Base-by-base conservation (phyloP, 2,329 filamentous ascomycete genomes). In the Aspergillus thermomutatus region DNA sequence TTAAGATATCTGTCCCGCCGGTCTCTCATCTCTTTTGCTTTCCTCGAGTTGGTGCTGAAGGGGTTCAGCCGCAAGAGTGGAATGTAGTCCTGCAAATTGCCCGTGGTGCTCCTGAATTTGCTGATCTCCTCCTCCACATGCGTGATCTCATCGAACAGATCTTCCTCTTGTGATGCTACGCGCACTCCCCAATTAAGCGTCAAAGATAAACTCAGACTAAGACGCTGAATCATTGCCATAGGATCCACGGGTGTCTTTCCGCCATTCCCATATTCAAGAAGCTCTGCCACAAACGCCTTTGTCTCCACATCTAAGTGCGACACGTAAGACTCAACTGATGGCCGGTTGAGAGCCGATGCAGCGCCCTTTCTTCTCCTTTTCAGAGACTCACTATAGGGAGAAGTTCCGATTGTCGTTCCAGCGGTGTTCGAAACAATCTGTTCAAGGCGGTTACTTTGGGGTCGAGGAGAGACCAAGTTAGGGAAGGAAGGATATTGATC, bases 31-130 rank as follows among this genome's bases (percentile, higher is more conserved):
- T 87, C 84, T 1, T 79, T 78, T 0, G 86, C 86, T 62, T 80
- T 82, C 56, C 78, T 75, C 0, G 82, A 84, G 25, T 84, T 84
- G n/a, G 74, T 69, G 61, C 77, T 86, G 63, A 88, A 82, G 0
- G 86, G 86, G 57, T 87, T 87, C 6, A 87, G 63, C n/a, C 90
- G 81, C 61, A 92, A 68, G 0, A 92, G 68, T 0, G 89, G 89
- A 6, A 92, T 83, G 61, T 92, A 92, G 67, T 93, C 90, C 65
- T 90, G 87, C 79, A 88, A 87, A 66, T 92, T 92, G 66, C 91
- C 89, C 51, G 86, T 89, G 1, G 88, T 91, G n/a, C 83, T 88
- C 48, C 90, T 78, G 61, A 91, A 87, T 60, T 87, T 87, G 54
- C 85, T 87, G 49, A 93, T 86, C 28, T 85, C 85, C 25, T 88